Base-by-base conservation (phyloP, 106 monocot genomes). In the Acanthochlamys bracteata region DNA sequence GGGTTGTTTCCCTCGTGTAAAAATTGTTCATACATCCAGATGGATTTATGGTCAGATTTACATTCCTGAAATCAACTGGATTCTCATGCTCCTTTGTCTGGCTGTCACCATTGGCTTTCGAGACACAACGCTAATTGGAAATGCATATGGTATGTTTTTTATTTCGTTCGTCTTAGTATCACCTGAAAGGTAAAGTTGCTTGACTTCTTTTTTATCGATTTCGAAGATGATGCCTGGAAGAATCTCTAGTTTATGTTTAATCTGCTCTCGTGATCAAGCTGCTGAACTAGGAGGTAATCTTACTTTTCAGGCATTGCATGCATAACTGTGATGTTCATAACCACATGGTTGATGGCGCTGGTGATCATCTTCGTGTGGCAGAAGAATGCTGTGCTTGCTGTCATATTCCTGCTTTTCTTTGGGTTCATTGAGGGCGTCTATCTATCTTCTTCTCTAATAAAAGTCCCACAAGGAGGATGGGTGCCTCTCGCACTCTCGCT, bases 11-110 rank as follows among this genome's bases (percentile, higher is more conserved):
- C 90, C 90, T 3, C 61, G 80, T 24, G 78, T 90, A 10, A 90
- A 90, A 60, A 55, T 90, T 23, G 78, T 90, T 4, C 90, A 83
- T 53, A 90, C 90, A 51, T 90, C 90, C 23, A 67, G 67, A 8
- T 60, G 61, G 64, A 67, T 80, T 4, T 66, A 80, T 66, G 86
- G 90, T 0, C 90, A 86, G 66, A 83, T 90, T n/a, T 90, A 90
- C 65, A 86, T 90, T 26, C 90, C 90, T 2, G 89, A 89, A 64
- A 85, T 89, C 11, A 89, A 89, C 66, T 89, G 85, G 85, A 79
- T 79, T 42, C 72, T 90, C 11, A 83, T 86, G 83, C 40, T 90
- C 24, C 63, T 86, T 0, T 86, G 82, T 49, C 62, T 90, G 7
- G 75, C 86, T 45, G 78, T 90, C 13, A 86, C 90, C 1, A 39